These are phyloP conservation scores for Heliamphora pulchella DNA, from an alignment of 179 eudicot genomes.

Conservation along the genomic window DNA sequence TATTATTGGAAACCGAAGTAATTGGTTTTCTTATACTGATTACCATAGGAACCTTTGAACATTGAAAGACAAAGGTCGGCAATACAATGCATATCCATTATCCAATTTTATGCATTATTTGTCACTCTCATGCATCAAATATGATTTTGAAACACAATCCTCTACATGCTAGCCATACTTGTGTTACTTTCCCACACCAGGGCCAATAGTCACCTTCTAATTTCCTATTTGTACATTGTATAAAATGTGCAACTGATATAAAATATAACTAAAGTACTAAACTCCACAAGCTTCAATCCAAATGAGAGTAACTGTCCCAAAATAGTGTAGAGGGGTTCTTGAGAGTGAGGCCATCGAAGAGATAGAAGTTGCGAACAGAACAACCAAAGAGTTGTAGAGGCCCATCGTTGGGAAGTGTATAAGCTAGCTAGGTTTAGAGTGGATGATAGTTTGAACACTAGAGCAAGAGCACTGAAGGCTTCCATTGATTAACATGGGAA, in stretches of 20 bases:
- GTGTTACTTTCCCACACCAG: background rate
- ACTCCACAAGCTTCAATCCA: background rate
- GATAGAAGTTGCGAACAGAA: too few species aligned
- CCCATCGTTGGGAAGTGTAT: too few species aligned
- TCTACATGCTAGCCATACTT: background rate
- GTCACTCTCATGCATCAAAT: background rate
- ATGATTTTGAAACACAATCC: background rate
- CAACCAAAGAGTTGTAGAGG: too few species aligned
- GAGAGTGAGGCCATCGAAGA: too few species aligned
- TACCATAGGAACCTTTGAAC: background rate
- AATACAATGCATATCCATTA: background rate
- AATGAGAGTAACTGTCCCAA: background rate
- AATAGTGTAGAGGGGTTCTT: too few species aligned
- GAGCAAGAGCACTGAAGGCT: too few species aligned
- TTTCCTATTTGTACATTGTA: background rate
- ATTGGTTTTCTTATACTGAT: background rate
- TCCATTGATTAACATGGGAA: too few species aligned
- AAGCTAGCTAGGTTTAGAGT: too few species aligned
- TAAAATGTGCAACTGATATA: background rate
- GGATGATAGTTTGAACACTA: too few species aligned
- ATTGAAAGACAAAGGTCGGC: background rate
- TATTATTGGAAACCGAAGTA: too few species aligned
- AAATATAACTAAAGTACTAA: too few species aligned
- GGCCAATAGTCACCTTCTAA: background rate
- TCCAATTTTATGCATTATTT: background rate